Percentiles rank a stretch among this genome's conserved stretches.
These are phyloP conservation scores for Amanita subjunquillea DNA, from an alignment of 768 basidiomycete species.

Conservation along the genomic window DNA sequence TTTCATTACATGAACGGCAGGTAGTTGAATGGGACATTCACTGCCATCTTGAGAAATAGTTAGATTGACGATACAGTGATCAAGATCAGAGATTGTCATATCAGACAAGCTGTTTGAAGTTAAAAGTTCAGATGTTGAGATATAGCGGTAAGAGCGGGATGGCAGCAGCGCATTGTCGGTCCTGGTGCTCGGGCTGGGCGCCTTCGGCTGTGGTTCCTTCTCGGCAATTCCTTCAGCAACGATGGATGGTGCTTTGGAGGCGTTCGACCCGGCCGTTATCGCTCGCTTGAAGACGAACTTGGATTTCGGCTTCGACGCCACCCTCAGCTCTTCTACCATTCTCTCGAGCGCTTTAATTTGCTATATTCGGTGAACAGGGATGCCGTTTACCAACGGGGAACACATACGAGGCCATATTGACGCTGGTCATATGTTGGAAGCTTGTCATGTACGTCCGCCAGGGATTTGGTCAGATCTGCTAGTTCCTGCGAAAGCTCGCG, in stretches of 20 bases:
- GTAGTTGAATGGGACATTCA: slow-evolving; percentile 19
- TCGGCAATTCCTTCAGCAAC: not conserved
- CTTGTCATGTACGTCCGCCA: slow-evolving; percentile 53
- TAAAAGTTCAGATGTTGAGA: slow-evolving; percentile 32
- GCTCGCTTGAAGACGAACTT: slow-evolving; percentile 61
- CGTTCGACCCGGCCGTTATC: slow-evolving; percentile 7
- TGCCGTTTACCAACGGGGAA: not conserved
- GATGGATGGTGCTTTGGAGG: slow-evolving; percentile 7
- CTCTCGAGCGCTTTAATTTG: slow-evolving; percentile 57
- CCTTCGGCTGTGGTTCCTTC: not conserved
- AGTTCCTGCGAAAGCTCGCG: slow-evolving; percentile 38
- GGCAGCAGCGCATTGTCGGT: slow-evolving; percentile 26
- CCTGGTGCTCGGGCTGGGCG: slow-evolving; percentile 3
- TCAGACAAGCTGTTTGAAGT: slow-evolving; percentile 30
- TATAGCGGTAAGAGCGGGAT: slow-evolving; percentile 31
- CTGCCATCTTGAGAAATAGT: slow-evolving; percentile 9
- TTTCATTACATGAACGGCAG: slow-evolving; percentile 57
- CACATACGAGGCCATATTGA: slow-evolving; percentile 55
- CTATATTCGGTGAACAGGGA: slow-evolving; percentile 24
- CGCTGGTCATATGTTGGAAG: slow-evolving; percentile 69
- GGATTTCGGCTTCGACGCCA: slow-evolving; percentile 33
- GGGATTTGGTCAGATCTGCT: slow-evolving; percentile 48
- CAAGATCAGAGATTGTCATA: slow-evolving; percentile 57
- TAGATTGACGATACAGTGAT: slow-evolving; percentile 64
- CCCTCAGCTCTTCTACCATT: slow-evolving; percentile 39